Conservation (phyloP, 345 rosid species). For the Arabidopsis arenosa region DNA sequence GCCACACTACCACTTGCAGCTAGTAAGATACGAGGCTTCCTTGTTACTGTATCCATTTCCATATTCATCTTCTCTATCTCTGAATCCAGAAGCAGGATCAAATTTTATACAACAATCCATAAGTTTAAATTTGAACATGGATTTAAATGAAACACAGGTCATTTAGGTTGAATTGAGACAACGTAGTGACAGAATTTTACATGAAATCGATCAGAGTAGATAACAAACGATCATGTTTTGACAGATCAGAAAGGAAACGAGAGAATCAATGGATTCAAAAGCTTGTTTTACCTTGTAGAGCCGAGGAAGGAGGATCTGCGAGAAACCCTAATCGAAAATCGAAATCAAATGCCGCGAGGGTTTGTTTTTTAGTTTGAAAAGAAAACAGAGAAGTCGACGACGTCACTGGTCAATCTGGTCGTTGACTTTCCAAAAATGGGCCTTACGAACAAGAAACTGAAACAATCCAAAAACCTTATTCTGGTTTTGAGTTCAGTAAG, state of each 20-base stretch:
- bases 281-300: slow-evolving; percentile 6
- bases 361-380: not conserved
- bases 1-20: slow-evolving; percentile 93
- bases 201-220: not conserved
- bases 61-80: slow-evolving; percentile 32
- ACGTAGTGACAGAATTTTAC: no score
- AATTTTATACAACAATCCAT: not conserved
- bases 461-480: not conserved
- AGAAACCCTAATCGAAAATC: not conserved
- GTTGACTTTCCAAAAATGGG: slow-evolving; percentile 8
- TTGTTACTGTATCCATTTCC: slow-evolving; percentile 37
- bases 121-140: not conserved
- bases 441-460: not conserved
- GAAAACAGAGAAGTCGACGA: not conserved
- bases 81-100: not conserved
- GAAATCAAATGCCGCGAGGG: slow-evolving; percentile 15
- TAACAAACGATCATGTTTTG: not conserved
- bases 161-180: no score
- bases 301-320: not conserved
- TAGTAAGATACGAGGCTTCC: slow-evolving; percentile 64
- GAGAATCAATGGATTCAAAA: not conserved
- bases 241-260: not conserved
- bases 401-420: slow-evolving; percentile 5
- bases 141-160: not conserved
- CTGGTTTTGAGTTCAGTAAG: no score